Evolutionary conservation across 257 asterid species (phyloP), one percentile per base, ranked within the genome.

Genomic region (Gynochthodes officinalis): DNA sequence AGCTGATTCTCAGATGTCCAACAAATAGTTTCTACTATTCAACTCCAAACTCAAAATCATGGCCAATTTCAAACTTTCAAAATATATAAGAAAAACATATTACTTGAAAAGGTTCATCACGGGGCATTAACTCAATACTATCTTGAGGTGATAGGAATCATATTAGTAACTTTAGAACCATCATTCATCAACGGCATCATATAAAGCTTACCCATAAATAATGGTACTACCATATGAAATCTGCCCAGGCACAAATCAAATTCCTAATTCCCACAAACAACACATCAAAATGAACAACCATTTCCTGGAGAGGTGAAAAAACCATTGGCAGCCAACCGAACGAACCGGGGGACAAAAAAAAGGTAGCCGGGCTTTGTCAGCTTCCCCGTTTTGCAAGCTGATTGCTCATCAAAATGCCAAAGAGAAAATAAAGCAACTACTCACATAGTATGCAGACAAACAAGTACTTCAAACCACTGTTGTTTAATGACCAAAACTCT

Each of bases 341-440:
- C n/a, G n/a, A n/a, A n/a, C n/a, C n/a, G n/a, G n/a, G n/a, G n/a
- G n/a, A n/a, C n/a, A n/a, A n/a, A n/a, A n/a, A n/a, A n/a, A n/a
- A n/a, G n/a, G n/a, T n/a, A n/a, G n/a, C n/a, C n/a, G n/a, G n/a
- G n/a, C n/a, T n/a, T n/a, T n/a, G n/a, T n/a, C n/a, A n/a, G n/a
- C n/a, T 11, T 42, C 40, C 25, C n/a, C 3, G 52, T 25, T 2
- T 55, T 40, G 54, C 37, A 70, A 9, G 35, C 52, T 7, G 40
- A 37, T 9, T 70, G 67, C 39, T 57, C 75, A 15, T 16, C 53
- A 37, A 57, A 70, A 35, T 70, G 28, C 67, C 57, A 58, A 43
- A 43, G 21, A 25, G 67, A 70, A 30, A 55, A 28, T 35, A 48
- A 10, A 30, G 32, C 14, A 16, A 14, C 27, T 23, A 53, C 4